phyloP scores from a whole-genome alignment of 1,284 basidiomycete species.

The Ustilago trichophora region DNA sequence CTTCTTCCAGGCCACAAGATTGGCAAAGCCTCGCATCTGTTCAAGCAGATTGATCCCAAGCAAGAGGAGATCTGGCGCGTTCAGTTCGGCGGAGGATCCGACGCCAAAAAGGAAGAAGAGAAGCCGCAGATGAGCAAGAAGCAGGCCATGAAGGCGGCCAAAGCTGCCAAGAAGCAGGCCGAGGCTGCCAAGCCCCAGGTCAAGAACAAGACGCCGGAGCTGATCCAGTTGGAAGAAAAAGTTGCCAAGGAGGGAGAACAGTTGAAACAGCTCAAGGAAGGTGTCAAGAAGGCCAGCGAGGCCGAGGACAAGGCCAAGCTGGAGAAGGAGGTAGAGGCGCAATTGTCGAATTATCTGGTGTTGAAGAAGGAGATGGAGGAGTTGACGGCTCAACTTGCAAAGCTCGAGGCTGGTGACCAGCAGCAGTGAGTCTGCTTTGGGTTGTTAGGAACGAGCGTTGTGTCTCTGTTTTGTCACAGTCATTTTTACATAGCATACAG shows the following conservation, averaged over 20 bases:
- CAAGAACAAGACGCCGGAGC: conserved; percentile 59
- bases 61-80: conserved; percentile 84
- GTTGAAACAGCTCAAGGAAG: conserved; percentile 54
- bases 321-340: conserved; percentile 26
- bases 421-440: too few relatives aligned
- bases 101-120: conserved; percentile 29
- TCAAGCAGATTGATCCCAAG: conserved; percentile 91
- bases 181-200: conserved; percentile 44
- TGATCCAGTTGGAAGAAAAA: conserved; percentile 45
- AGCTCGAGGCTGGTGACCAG: conserved; percentile 26
- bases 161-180: conserved; percentile 57
- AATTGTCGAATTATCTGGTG: conserved; percentile 22
- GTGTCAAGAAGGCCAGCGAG: conserved; percentile 31
- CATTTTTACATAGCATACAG: too few relatives aligned
- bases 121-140: conserved; percentile 62
- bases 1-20: conserved; percentile 87
- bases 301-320: conserved; percentile 51
- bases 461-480: too few relatives aligned
- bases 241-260: conserved; percentile 52
- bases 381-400: conserved; percentile 30
- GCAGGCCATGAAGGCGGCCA: conserved; percentile 60
- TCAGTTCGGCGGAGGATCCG: conserved; percentile 78
- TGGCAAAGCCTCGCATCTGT: conserved; percentile 86
- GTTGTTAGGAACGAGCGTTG: too few relatives aligned
- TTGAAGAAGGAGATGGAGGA: conserved; percentile 40